Base-by-base conservation (phyloP, 306 rosid species). In the Begonia masoniana region DNA sequence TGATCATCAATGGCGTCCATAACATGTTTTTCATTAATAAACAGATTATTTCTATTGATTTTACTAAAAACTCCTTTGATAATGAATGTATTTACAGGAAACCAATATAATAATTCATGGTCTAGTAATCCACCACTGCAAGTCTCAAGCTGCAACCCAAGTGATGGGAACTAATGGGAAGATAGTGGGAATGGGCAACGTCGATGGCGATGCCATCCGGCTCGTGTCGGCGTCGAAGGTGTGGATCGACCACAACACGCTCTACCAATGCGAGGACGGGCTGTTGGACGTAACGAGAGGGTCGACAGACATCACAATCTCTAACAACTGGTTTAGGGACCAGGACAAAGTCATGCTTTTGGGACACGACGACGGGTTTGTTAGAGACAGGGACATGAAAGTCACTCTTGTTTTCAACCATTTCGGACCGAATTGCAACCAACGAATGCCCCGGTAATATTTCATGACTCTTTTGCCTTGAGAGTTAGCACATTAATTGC, bases 231-330 rank as follows among this genome's bases (percentile, higher is more conserved):
- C 76, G 10, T 62, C 73, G 2, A 75, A 75, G 61, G 35, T 75
- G 9, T 75, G 80, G 80, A 62, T 75, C 15, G 80, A 75, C 68
- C 80, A 75, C 12, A 75, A 75, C 48, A 70, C 80, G 4, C 57
- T 75, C 3, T 66, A 70, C 14, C 62, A 68, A 8, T 66, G 73
- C 14, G 52, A 70, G 39, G 80, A 75, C 23, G 80, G 80, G 14
- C 68, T 70, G 9, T 24, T 75, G 0, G 80, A 75, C 21, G 76
- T 75, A 31, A 75, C 76, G 8, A 64, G 80, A 3, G 76, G 80
- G 15, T 70, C 80, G 0, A 70, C 76, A 0, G 52, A 71, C 23
- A 50, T 75, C 17, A 75, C 80, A 5, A 16, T 75, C 60, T 75
- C 76, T 1, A 75, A 75, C 68, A 75, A 70, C 9, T 75, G 76